phyloP scores from a whole-genome alignment of 2,329 filamentous ascomycete genomes.

The Colletotrichum sp. region DNA sequence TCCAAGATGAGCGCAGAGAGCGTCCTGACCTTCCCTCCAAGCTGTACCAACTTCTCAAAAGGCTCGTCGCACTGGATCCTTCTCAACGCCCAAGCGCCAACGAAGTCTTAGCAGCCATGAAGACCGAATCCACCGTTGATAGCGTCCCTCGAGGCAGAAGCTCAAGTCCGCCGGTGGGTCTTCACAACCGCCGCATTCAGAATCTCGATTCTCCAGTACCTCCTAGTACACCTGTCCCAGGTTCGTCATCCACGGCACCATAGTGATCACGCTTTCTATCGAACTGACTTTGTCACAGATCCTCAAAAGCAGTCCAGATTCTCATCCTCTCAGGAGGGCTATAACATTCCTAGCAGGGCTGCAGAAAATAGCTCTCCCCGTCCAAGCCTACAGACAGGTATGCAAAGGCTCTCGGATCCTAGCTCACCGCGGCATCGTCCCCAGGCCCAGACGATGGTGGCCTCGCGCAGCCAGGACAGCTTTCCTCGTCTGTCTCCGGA shows the following conservation, averaged over 20 bases:
- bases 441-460: slow-evolving; percentile 37
- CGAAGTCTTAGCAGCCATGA: slow-evolving; percentile 82
- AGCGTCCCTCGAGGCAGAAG: slow-evolving; percentile 37
- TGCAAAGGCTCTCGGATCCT: slow-evolving; percentile 35
- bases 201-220: slow-evolving; percentile 59
- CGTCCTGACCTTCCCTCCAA: slow-evolving; percentile 84
- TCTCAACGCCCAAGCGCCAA: slow-evolving; percentile 80
- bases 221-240: slow-evolving; percentile 53
- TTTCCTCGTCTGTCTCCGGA: slow-evolving; percentile 35
- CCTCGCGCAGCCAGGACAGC: slow-evolving; percentile 47
- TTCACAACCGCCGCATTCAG: slow-evolving; percentile 55
- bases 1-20: slow-evolving; percentile 76
- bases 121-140: slow-evolving; percentile 64
- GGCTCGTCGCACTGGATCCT: slow-evolving; percentile 79
- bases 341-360: slow-evolving; percentile 25
- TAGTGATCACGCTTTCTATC: slow-evolving; percentile 7
- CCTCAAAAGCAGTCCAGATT: slow-evolving; percentile 34
- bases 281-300: slow-evolving; percentile 27
- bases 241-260: slow-evolving; percentile 30
- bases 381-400: slow-evolving; percentile 29
- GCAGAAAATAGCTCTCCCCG: slow-evolving; percentile 31
- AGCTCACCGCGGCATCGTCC: slow-evolving; percentile 27
- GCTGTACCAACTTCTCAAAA: slow-evolving; percentile 84
- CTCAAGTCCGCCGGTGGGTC: slow-evolving; percentile 40
- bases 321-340: slow-evolving; percentile 33